Evolutionary conservation across 2,329 filamentous ascomycete species (phyloP).

Genomic region (Emmonsiellopsis sp.): DNA sequence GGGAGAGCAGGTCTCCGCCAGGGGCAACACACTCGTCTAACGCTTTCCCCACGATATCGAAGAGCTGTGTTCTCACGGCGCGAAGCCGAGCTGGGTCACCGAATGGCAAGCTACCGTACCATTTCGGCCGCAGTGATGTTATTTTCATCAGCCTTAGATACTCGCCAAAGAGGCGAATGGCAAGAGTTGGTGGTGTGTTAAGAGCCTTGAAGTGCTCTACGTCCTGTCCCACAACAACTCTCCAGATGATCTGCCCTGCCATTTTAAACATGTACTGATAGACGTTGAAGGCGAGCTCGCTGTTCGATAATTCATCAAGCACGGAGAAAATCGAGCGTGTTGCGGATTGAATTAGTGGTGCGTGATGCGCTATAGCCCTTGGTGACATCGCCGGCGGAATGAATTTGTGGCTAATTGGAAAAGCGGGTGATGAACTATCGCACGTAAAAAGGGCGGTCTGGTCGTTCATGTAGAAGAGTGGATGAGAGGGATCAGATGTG

Average conservation of each 20-base stretch:
- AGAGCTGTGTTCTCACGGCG: neutral
- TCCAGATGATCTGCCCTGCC: neutral
- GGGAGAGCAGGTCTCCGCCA: neutral
- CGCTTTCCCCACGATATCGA: neutral
- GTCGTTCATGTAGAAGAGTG: neutral
- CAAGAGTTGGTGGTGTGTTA: neutral
- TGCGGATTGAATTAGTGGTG: neutral
- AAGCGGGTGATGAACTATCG: neutral
- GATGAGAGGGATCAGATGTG: neutral
- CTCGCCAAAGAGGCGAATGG: neutral
- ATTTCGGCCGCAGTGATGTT: neutral
- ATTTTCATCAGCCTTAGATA: neutral
- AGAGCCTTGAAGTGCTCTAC: neutral
- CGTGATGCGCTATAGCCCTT: neutral
- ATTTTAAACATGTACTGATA: neutral
- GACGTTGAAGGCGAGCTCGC: neutral
- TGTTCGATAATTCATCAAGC: neutral
- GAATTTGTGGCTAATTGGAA: neutral
- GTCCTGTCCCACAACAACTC: neutral
- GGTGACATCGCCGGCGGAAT: neutral
- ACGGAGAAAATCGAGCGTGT: neutral
- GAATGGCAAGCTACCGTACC: neutral
- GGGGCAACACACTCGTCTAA: neutral
- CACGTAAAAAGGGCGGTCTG: neutral
- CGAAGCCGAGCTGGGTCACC: neutral